Conservation (phyloP, 331 rosid genomes). For the Phaseolus coccineus region DNA sequence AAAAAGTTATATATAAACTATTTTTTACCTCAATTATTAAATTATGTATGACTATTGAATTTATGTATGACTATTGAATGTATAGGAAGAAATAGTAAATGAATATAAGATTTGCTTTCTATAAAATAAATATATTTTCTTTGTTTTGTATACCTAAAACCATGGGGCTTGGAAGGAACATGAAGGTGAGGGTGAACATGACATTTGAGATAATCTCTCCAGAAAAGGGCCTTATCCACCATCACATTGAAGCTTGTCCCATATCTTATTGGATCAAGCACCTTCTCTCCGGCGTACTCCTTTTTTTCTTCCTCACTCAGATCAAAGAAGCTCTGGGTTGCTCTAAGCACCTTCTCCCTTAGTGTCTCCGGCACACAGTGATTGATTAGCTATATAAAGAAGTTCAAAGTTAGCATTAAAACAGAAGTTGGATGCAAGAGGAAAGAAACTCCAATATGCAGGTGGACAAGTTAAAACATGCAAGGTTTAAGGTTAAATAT, state of each 20-base stretch:
- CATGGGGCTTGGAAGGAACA: slow-evolving; percentile 59
- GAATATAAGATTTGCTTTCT: too few relatives aligned
- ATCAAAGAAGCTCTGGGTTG: slow-evolving; percentile 49
- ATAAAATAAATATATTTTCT: too few relatives aligned
- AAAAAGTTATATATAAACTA: too few relatives aligned
- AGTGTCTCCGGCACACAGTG: slow-evolving; percentile 55
- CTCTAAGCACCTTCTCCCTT: slow-evolving; percentile 40
- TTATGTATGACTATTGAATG: too few relatives aligned
- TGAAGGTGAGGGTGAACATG: slow-evolving; percentile 60
- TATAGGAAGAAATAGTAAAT: too few relatives aligned
- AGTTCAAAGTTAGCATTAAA: background rate
- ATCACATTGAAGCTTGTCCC: slow-evolving; percentile 62
- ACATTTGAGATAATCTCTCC: slow-evolving; percentile 69
- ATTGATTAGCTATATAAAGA: slow-evolving; percentile 49
- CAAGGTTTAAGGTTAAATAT: background rate
- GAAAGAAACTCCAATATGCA: background rate
- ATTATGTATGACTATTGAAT: too few relatives aligned
- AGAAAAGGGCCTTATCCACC: slow-evolving; percentile 49
- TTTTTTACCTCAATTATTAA: too few relatives aligned
- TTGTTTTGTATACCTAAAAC: slow-evolving; percentile 48
- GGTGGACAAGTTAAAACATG: background rate
- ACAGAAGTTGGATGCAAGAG: background rate
- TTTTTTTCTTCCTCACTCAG: slow-evolving; percentile 50
- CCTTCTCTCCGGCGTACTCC: slow-evolving; percentile 38
- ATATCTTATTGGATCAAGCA: slow-evolving; percentile 56